Evolutionary conservation across 2,329 filamentous ascomycete genomes (phyloP).

Genomic region (Ilyonectria mors-panacis): DNA sequence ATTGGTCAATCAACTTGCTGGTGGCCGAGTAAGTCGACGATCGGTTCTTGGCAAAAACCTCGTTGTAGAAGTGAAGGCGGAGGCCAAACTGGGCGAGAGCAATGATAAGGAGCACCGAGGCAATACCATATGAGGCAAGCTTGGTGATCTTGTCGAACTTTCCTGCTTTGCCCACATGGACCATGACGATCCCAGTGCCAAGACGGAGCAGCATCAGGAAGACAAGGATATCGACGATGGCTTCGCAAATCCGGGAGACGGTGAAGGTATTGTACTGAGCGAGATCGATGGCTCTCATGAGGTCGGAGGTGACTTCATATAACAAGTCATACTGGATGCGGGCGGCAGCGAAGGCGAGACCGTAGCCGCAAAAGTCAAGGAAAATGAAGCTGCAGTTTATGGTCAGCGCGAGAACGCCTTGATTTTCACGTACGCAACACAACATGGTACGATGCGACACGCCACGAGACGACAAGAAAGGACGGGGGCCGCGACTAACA

Average conservation of each 20-base stretch:
- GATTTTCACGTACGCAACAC: background rate
- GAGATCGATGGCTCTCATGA: conserved; percentile 14
- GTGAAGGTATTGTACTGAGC: conserved; percentile 23
- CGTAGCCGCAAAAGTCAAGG: conserved; percentile 33
- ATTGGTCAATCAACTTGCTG: background rate
- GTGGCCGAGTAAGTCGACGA: background rate
- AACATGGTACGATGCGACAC: background rate
- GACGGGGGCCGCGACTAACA: conserved; percentile 38
- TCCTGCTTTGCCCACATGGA: conserved; percentile 19
- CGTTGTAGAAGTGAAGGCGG: conserved; percentile 27
- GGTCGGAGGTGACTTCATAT: background rate
- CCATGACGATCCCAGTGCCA: conserved; percentile 38
- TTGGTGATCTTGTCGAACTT: conserved; percentile 34
- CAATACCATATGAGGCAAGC: conserved; percentile 30
- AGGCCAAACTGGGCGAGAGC: conserved; percentile 39
- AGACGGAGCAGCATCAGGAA: conserved; percentile 46
- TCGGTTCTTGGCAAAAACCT: background rate
- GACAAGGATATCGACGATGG: conserved; percentile 36
- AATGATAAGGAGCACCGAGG: conserved; percentile 34
- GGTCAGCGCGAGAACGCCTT: conserved; percentile 5
- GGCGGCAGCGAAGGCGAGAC: conserved; percentile 25
- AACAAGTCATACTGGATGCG: background rate
- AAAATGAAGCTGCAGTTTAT: conserved; percentile 37
- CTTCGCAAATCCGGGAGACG: conserved; percentile 20
- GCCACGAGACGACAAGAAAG: background rate